A percentile compares a stretch with the other conserved stretches of the same genome.
Conservation (phyloP, 2,329 filamentous ascomycete genomes). For the Ceratocystis harringtonii region DNA sequence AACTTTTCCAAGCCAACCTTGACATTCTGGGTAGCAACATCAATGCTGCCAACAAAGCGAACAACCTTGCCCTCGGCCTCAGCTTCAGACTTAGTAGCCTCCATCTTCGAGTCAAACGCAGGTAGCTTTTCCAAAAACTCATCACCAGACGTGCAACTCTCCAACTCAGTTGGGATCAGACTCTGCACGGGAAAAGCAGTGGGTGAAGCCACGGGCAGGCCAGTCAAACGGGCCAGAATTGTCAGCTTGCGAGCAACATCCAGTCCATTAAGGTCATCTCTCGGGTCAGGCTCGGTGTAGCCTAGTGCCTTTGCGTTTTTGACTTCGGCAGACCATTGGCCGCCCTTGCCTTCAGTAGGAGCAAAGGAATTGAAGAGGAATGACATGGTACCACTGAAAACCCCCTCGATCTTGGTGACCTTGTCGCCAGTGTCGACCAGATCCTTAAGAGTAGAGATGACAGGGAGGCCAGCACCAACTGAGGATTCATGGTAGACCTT, state of each 20-base stretch:
- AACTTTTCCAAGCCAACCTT: conserved; percentile 88
- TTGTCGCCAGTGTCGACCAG: conserved; percentile 88
- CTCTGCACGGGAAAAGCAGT: conserved; percentile 88
- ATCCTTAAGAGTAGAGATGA: conserved; percentile 86
- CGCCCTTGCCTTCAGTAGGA: conserved; percentile 56
- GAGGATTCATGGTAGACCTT: conserved; percentile 92
- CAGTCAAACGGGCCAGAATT: conserved; percentile 76
- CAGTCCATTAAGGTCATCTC: conserved; percentile 74
- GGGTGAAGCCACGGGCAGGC: conserved; percentile 65
- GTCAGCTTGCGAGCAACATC: conserved; percentile 94
- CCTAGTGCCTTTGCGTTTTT: conserved; percentile 82
- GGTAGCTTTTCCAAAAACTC: conserved; percentile 74
- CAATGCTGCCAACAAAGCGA: conserved; percentile 84
- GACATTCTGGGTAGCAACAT: conserved; percentile 64
- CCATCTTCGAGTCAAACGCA: conserved; percentile 80
- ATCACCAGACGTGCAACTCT: conserved; percentile 58
- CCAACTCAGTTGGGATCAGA: conserved; percentile 76
- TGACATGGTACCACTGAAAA: conserved; percentile 94
- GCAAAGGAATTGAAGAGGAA: conserved; percentile 98
- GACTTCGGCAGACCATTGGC: conserved; percentile 83
- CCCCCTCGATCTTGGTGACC: conserved; percentile 84
- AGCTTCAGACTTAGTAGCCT: conserved; percentile 69
- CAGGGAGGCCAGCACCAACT: conserved; percentile 81
- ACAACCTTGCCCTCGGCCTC: conserved; percentile 82
- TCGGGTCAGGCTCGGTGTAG: conserved; percentile 78